Evolutionary conservation across 345 rosid genomes (phyloP), one percentile per base, ranked within the genome.

Genomic region (Hevea brasiliensis): DNA sequence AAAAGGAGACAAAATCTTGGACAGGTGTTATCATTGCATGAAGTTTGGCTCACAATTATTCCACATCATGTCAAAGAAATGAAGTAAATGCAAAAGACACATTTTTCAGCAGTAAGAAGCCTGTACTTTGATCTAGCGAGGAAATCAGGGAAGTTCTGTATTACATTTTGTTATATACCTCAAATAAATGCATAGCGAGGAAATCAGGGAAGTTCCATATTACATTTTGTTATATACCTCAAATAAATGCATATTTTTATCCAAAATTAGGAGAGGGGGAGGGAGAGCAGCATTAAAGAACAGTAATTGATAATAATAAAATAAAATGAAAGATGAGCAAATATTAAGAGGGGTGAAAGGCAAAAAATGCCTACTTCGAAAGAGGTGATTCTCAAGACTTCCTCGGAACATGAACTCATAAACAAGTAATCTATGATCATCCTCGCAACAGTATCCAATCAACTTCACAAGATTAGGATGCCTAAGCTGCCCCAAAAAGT

Each of bases 321-420:
- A 63, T 8, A 56, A 29, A 18, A 11, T 15, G 14, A 32, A 2
- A 12, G 10, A 3, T 37, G 14, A 14, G 57, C 55, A 66, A 66
- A 47, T 2, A 61, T 8, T 15, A 65, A 72, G 29, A 55, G 63
- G 54, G 26, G 8, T 35, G 57, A 27, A 13, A 26, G 68, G 60
- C 37, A 68, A 72, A 48, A 65, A 59, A 23, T 24, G 71, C 85
- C 45, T 91, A 94, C 98, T 92, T 84, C 98, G 90, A 73, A 95
- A 95, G 55, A 92, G 93, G 79, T 90, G 97, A 79, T 95, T 92
- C 84, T 92, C 99, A 61, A 95, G 96, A 79, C 99, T 95, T 74
- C 98, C 99, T 51, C 99, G 85, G 67, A 89, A 85, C 98, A 95
- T 92, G 77, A 92, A 95, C 86, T 92, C 97, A 45, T 94, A 94